Evolutionary conservation across 805 yeast genomes (phyloP).

Genomic region (Candida xyloterini): DNA sequence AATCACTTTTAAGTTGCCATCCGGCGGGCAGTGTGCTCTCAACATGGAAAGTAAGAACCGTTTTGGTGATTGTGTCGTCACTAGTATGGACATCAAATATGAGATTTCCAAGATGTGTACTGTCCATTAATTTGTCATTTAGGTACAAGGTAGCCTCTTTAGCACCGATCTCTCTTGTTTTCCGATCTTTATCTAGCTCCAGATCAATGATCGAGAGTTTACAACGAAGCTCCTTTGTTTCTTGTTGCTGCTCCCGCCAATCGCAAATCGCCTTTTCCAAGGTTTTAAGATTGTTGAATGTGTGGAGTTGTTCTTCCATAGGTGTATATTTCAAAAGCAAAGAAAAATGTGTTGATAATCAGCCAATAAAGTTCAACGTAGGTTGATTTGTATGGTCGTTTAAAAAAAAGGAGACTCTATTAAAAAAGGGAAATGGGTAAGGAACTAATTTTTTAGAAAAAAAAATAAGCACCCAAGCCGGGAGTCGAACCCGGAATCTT

Average conservation of each 20-base stretch:
- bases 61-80: slow-evolving; percentile 1
- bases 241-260: slow-evolving; percentile 9
- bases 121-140: slow-evolving; percentile 2
- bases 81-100: slow-evolving; percentile 9
- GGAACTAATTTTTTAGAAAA: slow-evolving; percentile 1
- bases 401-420: background rate
- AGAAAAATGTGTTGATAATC: background rate
- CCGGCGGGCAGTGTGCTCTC: slow-evolving; percentile 10
- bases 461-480: slow-evolving; percentile 37
- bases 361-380: background rate
- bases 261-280: slow-evolving; percentile 11
- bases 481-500: slow-evolving; percentile 66
- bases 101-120: slow-evolving; percentile 8
- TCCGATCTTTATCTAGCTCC: slow-evolving; percentile 7
- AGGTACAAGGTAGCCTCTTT: slow-evolving; percentile 5
- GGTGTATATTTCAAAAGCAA: background rate
- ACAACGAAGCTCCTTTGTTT: slow-evolving; percentile 5
- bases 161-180: slow-evolving; percentile 3
- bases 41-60: slow-evolving; percentile 7
- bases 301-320: slow-evolving; percentile 6
- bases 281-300: slow-evolving; percentile 10
- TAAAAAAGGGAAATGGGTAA: background rate
- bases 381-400: background rate
- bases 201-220: slow-evolving; percentile 5
- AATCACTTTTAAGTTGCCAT: slow-evolving; percentile 10